Evolutionary conservation across 2,329 filamentous ascomycete genomes (phyloP).

Genomic region (Gliomastix tumulicola): DNA sequence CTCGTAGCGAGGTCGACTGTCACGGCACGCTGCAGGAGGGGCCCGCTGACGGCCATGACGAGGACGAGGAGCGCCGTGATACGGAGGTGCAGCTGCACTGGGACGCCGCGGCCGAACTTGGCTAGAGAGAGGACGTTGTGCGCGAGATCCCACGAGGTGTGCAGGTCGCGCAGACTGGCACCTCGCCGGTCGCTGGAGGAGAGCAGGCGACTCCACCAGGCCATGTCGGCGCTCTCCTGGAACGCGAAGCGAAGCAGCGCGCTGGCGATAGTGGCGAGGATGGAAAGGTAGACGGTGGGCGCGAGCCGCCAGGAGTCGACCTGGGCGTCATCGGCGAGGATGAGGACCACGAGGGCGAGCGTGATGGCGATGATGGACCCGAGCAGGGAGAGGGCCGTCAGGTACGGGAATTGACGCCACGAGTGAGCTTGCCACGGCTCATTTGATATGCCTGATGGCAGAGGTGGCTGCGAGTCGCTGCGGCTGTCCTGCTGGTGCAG

Average conservation of each 20-base stretch:
- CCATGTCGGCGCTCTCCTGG: neutral
- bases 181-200: too few relatives aligned
- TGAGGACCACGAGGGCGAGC: neutral
- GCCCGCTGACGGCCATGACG: neutral
- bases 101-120: neutral
- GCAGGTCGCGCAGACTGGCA: neutral
- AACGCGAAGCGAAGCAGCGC: neutral
- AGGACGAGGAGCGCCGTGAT: neutral
- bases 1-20: neutral
- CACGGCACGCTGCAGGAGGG: neutral
- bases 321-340: neutral
- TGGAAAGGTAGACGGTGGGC: neutral
- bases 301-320: neutral
- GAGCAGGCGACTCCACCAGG: neutral
- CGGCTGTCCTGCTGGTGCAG: too few relatives aligned
- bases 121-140: neutral
- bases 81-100: neutral
- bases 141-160: neutral
- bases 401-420: neutral
- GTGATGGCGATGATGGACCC: neutral
- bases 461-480: too few relatives aligned
- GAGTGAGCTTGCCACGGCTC: neutral
- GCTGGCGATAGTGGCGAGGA: neutral
- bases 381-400: neutral
- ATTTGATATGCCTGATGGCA: too few relatives aligned